A percentile compares a stretch with the other conserved stretches of the same genome.
Evolutionary conservation across 495 filamentous ascomycete genomes (phyloP).

Genomic region (Xanthoparmelia taractica): DNA sequence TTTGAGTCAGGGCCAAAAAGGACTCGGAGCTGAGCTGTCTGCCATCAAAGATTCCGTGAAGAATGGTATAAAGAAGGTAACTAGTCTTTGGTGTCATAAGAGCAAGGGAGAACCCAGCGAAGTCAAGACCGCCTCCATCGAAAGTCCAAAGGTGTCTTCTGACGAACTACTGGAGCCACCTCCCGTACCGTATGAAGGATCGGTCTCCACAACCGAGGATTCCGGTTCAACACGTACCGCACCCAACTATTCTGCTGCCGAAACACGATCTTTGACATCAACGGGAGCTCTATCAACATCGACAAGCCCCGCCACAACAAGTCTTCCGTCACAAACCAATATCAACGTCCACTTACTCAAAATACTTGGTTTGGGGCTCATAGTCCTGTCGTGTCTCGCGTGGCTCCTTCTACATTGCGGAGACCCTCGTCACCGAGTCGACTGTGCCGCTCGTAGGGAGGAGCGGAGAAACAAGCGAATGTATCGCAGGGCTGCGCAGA

Average conservation of each 20-base stretch:
- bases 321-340: slow-evolving; percentile 11
- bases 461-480: slow-evolving; percentile 36
- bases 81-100: slow-evolving; percentile 20
- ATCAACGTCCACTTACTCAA: slow-evolving; percentile 22
- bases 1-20: slow-evolving; percentile 9
- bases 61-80: slow-evolving; percentile 6
- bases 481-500: slow-evolving; percentile 36
- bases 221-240: slow-evolving; percentile 4
- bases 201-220: background rate
- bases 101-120: slow-evolving; percentile 1
- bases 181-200: background rate
- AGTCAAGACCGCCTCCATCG: background rate
- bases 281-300: slow-evolving; percentile 3
- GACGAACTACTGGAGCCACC: slow-evolving; percentile 16
- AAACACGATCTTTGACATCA: slow-evolving; percentile 9
- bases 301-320: slow-evolving; percentile 12
- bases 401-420: slow-evolving; percentile 32
- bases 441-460: slow-evolving; percentile 33
- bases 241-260: slow-evolving; percentile 13
- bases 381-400: slow-evolving; percentile 29
- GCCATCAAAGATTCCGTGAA: slow-evolving; percentile 7
- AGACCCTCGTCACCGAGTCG: slow-evolving; percentile 33
- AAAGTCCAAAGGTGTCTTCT: background rate
- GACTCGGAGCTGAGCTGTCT: background rate
- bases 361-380: slow-evolving; percentile 24